Percentiles rank a stretch among this genome's conserved stretches.
Conservation (phyloP, 352 stramenopile genomes). For the Phytopythium sindhum region DNA sequence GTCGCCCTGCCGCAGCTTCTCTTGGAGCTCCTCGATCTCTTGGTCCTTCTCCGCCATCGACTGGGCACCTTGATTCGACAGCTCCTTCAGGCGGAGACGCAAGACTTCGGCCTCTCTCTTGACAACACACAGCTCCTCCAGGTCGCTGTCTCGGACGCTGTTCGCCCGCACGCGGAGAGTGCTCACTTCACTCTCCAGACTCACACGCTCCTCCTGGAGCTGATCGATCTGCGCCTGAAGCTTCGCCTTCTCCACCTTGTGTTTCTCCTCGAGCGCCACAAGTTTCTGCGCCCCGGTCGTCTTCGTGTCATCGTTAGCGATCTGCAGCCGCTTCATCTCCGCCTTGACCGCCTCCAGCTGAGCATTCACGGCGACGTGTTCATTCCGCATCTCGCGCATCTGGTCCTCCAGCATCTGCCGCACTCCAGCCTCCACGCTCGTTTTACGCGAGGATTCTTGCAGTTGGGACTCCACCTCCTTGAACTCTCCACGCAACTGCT, state of each 20-base stretch:
- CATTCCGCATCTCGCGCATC: slow-evolving; percentile 63
- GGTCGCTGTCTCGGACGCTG: slow-evolving; percentile 49
- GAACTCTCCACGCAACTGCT: slow-evolving; percentile 28
- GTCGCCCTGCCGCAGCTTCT: slow-evolving; percentile 75
- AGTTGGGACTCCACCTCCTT: slow-evolving; percentile 46
- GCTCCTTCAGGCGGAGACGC: slow-evolving; percentile 59
- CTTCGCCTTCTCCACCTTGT: slow-evolving; percentile 32
- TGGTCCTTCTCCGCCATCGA: slow-evolving; percentile 72
- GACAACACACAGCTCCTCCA: slow-evolving; percentile 67
- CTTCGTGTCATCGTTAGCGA: slow-evolving; percentile 40
- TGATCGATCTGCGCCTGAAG: slow-evolving; percentile 48
- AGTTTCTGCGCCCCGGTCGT: slow-evolving; percentile 27
- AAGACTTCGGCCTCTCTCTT: slow-evolving; percentile 73
- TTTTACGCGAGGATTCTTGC: slow-evolving; percentile 53
- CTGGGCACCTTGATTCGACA: slow-evolving; percentile 53
- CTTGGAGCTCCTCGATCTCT: slow-evolving; percentile 63
- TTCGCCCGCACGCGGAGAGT: slow-evolving; percentile 51
- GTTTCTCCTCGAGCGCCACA: slow-evolving; percentile 26
- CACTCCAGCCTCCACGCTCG: slow-evolving; percentile 58
- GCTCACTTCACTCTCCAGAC: slow-evolving; percentile 68
- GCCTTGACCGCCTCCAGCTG: slow-evolving; percentile 72
- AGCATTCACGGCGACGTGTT: slow-evolving; percentile 76
- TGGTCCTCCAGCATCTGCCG: slow-evolving; percentile 72
- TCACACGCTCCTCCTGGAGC: slow-evolving; percentile 72
- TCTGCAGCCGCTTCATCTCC: slow-evolving; percentile 60